These are phyloP conservation scores for Sutorius eximius DNA, from an alignment of 1,284 basidiomycete species.

Conservation along the genomic window DNA sequence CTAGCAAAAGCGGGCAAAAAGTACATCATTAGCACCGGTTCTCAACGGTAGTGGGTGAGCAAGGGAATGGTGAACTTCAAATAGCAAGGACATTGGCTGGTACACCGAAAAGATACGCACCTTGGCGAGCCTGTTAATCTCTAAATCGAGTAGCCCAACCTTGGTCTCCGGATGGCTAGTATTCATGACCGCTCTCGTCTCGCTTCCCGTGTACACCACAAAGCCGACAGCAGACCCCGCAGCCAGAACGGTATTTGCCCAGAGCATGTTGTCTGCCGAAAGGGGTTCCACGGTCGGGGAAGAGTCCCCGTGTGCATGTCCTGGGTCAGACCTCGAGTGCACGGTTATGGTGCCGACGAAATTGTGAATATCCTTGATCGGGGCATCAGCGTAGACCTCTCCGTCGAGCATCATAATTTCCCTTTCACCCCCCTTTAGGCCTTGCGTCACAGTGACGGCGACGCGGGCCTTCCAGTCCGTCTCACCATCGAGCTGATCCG, in stretches of 20 bases:
- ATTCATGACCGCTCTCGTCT: constrained; percentile 99
- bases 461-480: constrained; percentile 99
- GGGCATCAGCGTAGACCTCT: constrained; percentile 89
- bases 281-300: constrained; percentile 73
- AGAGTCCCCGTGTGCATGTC: constrained; percentile 33
- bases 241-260: constrained; percentile 97
- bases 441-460: constrained; percentile 53
- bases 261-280: constrained; percentile 92
- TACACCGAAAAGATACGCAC: constrained; percentile 40
- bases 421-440: constrained; percentile 39
- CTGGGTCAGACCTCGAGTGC: constrained; percentile 46
- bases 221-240: constrained; percentile 93
- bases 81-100: neutral
- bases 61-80: neutral
- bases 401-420: constrained; percentile 77
- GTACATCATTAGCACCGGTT: neutral
- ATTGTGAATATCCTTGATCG: constrained; percentile 95
- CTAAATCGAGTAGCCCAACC: constrained; percentile 87
- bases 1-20: constrained; percentile 40
- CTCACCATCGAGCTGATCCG: constrained; percentile 98
- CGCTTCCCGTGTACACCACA: constrained; percentile 91
- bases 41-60: neutral
- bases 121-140: constrained; percentile 96
- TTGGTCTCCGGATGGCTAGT: constrained; percentile 97
- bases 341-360: constrained; percentile 93